phyloP scores from a whole-genome alignment of 768 basidiomycete species.

The Suillus clintonianus region DNA sequence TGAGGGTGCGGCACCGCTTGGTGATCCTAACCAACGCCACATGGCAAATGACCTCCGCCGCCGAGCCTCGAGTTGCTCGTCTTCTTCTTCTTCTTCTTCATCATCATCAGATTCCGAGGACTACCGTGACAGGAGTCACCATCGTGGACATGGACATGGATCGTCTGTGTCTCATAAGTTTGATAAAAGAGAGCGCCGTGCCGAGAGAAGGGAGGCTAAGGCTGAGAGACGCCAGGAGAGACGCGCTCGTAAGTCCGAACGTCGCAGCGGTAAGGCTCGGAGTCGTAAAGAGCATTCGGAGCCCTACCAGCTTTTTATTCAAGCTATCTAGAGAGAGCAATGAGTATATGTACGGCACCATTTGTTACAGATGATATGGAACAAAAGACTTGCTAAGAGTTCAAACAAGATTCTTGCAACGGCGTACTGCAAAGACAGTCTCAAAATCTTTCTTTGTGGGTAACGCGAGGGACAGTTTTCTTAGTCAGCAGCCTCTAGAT shows the following conservation, averaged over 20 bases:
- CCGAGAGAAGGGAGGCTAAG: constrained; percentile 8
- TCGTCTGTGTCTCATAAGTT: not conserved
- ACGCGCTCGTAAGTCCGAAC: constrained; percentile 14
- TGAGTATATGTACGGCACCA: not conserved
- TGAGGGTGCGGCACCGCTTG: constrained; percentile 20
- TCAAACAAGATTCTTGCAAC: not conserved
- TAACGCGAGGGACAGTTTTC: no score
- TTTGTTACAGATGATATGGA: not conserved
- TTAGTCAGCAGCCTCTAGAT: not conserved
- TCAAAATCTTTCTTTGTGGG: no score
- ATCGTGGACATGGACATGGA: not conserved
- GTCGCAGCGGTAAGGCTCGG: constrained; percentile 15
- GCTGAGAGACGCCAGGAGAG: constrained; percentile 15
- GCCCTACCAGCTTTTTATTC: constrained; percentile 26
- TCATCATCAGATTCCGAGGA: constrained; percentile 14
- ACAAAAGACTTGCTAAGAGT: not conserved
- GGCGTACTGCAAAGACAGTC: not conserved
- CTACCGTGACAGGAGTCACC: not conserved
- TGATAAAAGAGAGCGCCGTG: constrained; percentile 11
- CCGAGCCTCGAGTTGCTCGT: not conserved
- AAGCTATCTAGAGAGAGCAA: not conserved
- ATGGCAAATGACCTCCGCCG: constrained; percentile 21
- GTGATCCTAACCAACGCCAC: constrained; percentile 19
- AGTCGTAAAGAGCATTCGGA: constrained; percentile 11
- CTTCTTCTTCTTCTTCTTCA: not conserved